phyloP scores from a whole-genome alignment of 139 green algal genomes.

The Pseudopediastrum boryanum region DNA sequence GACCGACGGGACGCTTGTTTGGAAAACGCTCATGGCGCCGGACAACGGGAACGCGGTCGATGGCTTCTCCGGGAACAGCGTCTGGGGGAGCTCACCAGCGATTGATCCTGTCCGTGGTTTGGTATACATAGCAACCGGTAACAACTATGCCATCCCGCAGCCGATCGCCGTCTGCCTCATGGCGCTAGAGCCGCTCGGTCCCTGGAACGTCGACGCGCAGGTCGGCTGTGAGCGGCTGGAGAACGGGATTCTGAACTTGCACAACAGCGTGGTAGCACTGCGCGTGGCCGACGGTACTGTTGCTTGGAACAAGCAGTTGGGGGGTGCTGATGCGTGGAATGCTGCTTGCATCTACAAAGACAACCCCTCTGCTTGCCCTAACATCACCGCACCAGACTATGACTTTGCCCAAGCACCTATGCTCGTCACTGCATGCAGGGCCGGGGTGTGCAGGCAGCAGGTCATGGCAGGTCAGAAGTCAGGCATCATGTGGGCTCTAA shows the following conservation, averaged over 20 bases:
- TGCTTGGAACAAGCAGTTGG: conserved; percentile 10
- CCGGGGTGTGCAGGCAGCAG: conserved; percentile 15
- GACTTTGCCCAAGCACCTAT: conserved; percentile 28
- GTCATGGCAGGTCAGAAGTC: conserved; percentile 26
- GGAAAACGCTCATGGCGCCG: conserved; percentile 12
- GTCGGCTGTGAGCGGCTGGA: too few species aligned
- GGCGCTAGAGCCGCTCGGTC: too few species aligned
- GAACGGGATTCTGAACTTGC: too few species aligned
- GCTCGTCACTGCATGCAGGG: conserved; percentile 21
- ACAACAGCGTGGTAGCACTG: too few species aligned
- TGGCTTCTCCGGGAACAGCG: conserved; percentile 2
- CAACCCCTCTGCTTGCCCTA: conserved; percentile 6
- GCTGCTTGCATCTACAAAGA: not conserved
- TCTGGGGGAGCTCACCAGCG: conserved; percentile 6
- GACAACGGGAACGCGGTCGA: not conserved
- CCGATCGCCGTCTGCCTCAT: not conserved
- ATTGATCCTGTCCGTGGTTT: not conserved
- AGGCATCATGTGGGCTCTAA: conserved; percentile 11
- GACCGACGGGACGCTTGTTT: not conserved
- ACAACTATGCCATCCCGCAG: conserved; percentile 5
- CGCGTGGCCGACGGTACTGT: too few species aligned
- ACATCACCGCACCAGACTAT: conserved; percentile 18
- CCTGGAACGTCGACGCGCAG: too few species aligned
- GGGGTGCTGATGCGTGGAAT: conserved; percentile 18
- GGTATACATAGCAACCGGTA: conserved; percentile 25